phyloP scores from a whole-genome alignment of 2,329 filamentous ascomycete species.

The Didymella pinodella region DNA sequence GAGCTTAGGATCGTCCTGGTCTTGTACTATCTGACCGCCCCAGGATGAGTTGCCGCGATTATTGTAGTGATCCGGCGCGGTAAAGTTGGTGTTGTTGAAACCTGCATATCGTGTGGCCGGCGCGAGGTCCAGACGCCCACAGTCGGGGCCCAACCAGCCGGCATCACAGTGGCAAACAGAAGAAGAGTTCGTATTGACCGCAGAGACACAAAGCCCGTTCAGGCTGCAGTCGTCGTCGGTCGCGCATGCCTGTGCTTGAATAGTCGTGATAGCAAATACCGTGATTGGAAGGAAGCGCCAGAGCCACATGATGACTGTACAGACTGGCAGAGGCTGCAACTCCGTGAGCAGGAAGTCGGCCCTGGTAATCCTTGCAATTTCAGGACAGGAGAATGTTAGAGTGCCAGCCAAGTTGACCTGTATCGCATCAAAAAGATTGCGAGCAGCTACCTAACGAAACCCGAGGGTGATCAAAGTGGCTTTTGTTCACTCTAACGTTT shows the following conservation, averaged over 20 bases:
- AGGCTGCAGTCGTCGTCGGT: constrained; percentile 52
- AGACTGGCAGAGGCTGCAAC: neutral
- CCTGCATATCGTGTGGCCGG: constrained; percentile 54
- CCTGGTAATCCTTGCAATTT: neutral
- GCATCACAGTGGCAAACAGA: constrained; percentile 45
- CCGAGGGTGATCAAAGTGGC: too few relatives aligned
- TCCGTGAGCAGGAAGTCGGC: neutral
- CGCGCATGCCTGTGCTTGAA: constrained; percentile 24
- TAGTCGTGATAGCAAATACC: neutral
- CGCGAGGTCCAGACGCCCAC: constrained; percentile 56
- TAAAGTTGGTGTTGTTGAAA: constrained; percentile 56
- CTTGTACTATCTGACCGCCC: constrained; percentile 58
- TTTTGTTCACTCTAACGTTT: too few relatives aligned
- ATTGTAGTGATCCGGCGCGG: constrained; percentile 23
- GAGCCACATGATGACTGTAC: neutral
- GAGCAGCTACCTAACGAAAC: too few relatives aligned
- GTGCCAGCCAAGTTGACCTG: neutral
- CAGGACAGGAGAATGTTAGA: neutral
- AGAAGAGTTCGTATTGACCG: neutral
- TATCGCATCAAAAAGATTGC: too few relatives aligned
- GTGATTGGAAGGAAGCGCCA: neutral
- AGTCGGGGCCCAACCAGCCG: constrained; percentile 57
- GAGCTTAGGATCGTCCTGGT: constrained; percentile 47
- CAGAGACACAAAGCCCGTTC: constrained; percentile 48
- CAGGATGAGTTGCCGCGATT: constrained; percentile 56